Evolutionary conservation across 1,284 basidiomycete genomes (phyloP), one percentile per base, ranked within the genome.

Genomic region (Trichosporon sp.): DNA sequence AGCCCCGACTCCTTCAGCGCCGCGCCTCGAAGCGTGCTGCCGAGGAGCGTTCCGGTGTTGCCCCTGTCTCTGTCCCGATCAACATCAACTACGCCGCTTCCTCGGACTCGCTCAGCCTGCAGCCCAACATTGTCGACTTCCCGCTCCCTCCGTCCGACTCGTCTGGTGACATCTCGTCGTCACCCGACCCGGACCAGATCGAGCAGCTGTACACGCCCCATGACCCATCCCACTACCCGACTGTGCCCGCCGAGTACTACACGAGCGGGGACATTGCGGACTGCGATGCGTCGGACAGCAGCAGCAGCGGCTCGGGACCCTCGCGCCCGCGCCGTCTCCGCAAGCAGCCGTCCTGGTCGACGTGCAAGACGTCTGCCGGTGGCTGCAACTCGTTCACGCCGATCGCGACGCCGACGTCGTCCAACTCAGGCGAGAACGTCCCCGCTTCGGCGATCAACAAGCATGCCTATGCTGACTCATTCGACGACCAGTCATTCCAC

Each of bases 181-280:
- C 71, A 16, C 71, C 70, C 6, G 74, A 75, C 70, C 68, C 68
- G 5, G 74, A 75, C 67, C 66, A 71, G 48, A 54, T 75, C 37
- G 74, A 75, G 70, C 74, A 75, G 37, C 74, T 75, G 63, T 70
- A 68, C 67, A 74, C 73, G 1, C 73, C 73, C 4, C 67, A 63
- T 26, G 72, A 71, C 43, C n/a, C 37, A 8, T 35, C 69, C 2
- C 51, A 65, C 61, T 73, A 68, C 51, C 69, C 69, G 14, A 61
- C 54, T 4, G 35, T 68, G 10, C 64, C 63, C 12, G n/a, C 10
- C n/a, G 66, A 65, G n/a, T 68, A 66, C 67, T 65, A 68, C 56
- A 43, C 51, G 7, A 38, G 56, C 61, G 66, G 26, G 11, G 70
- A 67, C 70, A n/a, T 63, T 21, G 54, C 54, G 12, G 59, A 63